These are phyloP conservation scores for Sabuloglossum arenarium DNA, from an alignment of 495 filamentous ascomycete genomes.

Conservation along the genomic window DNA sequence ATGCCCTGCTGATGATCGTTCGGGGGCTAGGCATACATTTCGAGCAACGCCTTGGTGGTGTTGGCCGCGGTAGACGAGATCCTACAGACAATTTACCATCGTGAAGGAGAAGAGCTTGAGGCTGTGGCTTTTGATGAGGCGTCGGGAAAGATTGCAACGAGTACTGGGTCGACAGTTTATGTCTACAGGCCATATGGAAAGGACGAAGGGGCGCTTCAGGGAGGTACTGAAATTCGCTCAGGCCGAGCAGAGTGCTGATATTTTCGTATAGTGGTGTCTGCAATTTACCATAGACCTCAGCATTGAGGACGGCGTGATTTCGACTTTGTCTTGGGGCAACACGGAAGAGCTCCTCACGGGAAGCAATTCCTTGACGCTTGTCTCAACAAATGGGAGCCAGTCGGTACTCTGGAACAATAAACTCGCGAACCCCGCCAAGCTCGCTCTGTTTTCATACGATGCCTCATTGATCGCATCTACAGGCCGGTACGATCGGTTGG, in stretches of 20 bases:
- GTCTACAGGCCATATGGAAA: constrained; percentile 63
- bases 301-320: constrained; percentile 14
- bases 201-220: constrained; percentile 46
- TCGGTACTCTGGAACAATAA: constrained; percentile 46
- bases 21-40: constrained; percentile 59
- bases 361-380: constrained; percentile 48
- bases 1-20: background rate
- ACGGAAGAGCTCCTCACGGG: constrained; percentile 66
- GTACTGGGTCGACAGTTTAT: constrained; percentile 39
- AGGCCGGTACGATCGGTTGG: constrained; percentile 56
- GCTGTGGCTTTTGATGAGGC: constrained; percentile 58
- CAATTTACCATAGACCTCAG: constrained; percentile 18
- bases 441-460: constrained; percentile 69
- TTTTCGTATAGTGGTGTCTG: constrained; percentile 25
- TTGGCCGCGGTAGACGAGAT: constrained; percentile 52
- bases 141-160: constrained; percentile 69
- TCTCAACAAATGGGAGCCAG: constrained; percentile 28
- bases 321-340: constrained; percentile 69
- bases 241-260: constrained; percentile 16
- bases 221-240: constrained; percentile 11
- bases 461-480: constrained; percentile 68
- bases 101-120: constrained; percentile 48
- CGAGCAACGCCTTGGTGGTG: constrained; percentile 68
- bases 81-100: constrained; percentile 79
- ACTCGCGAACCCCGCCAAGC: constrained; percentile 51